Evolutionary conservation across 2,329 filamentous ascomycete genomes (phyloP), one percentile per base, ranked within the genome.

Genomic region (Hymenotorrendiella dingleyae): DNA sequence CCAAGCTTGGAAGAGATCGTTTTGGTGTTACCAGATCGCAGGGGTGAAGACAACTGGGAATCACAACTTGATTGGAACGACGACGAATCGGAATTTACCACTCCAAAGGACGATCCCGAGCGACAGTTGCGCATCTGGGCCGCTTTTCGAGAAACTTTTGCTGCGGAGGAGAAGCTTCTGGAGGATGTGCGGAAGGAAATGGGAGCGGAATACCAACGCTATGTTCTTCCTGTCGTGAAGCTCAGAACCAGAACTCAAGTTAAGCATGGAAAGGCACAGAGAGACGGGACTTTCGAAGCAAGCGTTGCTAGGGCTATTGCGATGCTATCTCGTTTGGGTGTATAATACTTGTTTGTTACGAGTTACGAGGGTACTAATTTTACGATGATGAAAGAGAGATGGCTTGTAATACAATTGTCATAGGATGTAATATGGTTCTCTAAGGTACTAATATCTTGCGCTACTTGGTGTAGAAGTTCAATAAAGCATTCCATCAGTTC

Each of bases 1-100:
- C 61, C 61, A 2, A 54, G 60, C 1, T 34, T 62, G 4, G 45
- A 55, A 20, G 47, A 58, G 32, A 43, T 61, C 6, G 40, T 51
- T 7, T 32, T 61, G 0, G 56, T 62, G 4, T 29, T 57, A 4
- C 26, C 20, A 10, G 30, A 32, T 10, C 9, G 12, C 17, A 37
- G 30, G 21, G 27, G 59, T 36, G 27, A 49, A 8, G 36, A 37
- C 22, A 56, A 61, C 30, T 53, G 52, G 10, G 50, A 54, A 6
- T 23, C 16, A 16, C 7, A 36, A 35, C 27, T 9, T 37, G 14
- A 22, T 21, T 12, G 20, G 8, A 8, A 26, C 4, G 26, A 34
- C 6, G 34, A 51, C 21, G 42, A 50, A 16, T 43, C 57, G 7
- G 41, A 47, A 5, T 54, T 59, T 35, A 43, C 47, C 10, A 42